Conservation (phyloP, 208 protist species). For the Acanthamoeba triangularis region DNA sequence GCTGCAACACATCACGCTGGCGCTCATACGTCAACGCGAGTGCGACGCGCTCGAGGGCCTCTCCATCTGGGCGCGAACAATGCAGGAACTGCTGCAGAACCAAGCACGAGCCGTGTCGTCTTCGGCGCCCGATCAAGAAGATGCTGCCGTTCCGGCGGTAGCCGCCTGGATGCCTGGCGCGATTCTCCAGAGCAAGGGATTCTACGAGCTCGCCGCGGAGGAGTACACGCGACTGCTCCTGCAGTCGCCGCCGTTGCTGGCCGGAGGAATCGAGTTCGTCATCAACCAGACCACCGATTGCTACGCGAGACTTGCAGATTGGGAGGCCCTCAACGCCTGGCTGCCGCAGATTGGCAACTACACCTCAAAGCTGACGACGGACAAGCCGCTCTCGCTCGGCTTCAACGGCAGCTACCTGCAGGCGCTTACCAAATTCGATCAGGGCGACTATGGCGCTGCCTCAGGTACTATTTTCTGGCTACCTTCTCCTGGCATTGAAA, state of each 20-base stretch:
- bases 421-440: conserved; percentile 44
- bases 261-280: conserved; percentile 2
- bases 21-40: conserved; percentile 75
- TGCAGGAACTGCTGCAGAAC: neutral
- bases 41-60: conserved; percentile 75
- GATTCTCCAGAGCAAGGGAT: conserved; percentile 43
- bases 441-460: conserved; percentile 42
- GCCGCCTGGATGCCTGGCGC: conserved; percentile 34
- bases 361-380: neutral
- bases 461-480: conserved; percentile 38
- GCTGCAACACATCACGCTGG: conserved; percentile 71
- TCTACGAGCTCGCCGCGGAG: conserved; percentile 35
- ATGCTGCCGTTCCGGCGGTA: neutral
- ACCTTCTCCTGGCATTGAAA: too few relatives aligned
- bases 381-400: neutral
- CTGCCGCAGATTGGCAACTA: neutral
- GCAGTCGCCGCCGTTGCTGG: neutral
- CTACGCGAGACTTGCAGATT: conserved; percentile 21
- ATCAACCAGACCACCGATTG: conserved; percentile 49
- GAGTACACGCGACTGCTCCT: conserved; percentile 23
- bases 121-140: neutral
- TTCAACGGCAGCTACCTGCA: conserved; percentile 39
- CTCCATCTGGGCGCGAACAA: conserved; percentile 11
- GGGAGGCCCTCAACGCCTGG: neutral
- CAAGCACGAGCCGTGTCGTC: neutral